Percentiles rank a stretch among this genome's conserved stretches.
Conservation (phyloP, 2,329 filamentous ascomycete genomes). For the Orbilia oligospora region DNA sequence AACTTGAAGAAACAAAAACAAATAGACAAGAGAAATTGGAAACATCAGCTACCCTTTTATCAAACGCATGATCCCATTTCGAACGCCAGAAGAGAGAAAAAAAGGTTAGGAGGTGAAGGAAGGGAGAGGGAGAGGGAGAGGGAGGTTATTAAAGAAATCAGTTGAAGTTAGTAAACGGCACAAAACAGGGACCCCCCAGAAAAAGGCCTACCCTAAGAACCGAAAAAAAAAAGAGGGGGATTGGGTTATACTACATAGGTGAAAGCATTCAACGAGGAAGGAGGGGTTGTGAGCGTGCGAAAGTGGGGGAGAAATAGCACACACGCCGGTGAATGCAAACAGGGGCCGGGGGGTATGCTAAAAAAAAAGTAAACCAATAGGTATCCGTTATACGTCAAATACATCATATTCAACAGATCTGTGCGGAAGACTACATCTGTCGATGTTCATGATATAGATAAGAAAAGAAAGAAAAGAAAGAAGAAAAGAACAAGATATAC, state of each 20-base stretch:
- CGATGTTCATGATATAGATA: constrained; percentile 27
- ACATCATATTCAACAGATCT: constrained; percentile 20
- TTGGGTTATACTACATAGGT: constrained; percentile 50
- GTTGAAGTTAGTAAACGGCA: constrained; percentile 42
- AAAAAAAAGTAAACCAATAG: constrained; percentile 31
- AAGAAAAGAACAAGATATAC: neutral
- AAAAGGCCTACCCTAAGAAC: constrained; percentile 62
- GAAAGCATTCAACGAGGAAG: constrained; percentile 6
- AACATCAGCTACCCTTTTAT: constrained; percentile 46
- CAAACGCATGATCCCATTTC: constrained; percentile 33
- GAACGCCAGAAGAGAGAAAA: constrained; percentile 36
- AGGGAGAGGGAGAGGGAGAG: neutral
- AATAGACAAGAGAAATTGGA: neutral
- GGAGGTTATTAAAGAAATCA: constrained; percentile 21
- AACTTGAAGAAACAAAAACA: neutral
- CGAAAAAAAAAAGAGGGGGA: constrained; percentile 28
- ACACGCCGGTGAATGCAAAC: neutral
- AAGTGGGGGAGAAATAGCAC: neutral
- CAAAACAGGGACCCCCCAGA: constrained; percentile 35
- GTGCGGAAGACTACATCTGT: constrained; percentile 6
- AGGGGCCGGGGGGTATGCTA: neutral
- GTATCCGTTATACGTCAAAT: constrained; percentile 60
- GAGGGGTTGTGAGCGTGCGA: too few relatives aligned
- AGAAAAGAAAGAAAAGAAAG: neutral
- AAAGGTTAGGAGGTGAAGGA: neutral